A percentile compares a stretch with the other conserved stretches of the same genome.
Conservation (phyloP, 73 alveolate species). For the Tetrahymena malaccensis region DNA sequence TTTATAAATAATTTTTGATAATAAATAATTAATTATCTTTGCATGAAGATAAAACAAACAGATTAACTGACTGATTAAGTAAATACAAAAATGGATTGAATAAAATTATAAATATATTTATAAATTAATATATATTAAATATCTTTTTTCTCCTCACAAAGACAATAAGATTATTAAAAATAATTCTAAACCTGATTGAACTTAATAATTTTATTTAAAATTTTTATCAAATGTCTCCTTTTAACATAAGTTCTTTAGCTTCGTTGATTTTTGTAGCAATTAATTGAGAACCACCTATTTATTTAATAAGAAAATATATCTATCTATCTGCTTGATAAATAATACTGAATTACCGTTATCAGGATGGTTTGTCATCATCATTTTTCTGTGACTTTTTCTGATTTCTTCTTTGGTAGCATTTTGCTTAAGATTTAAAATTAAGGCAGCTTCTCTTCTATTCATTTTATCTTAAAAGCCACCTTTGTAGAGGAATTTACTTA, state of each 20-base stretch:
- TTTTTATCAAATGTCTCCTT: not conserved
- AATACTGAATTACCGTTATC: constrained; percentile 34
- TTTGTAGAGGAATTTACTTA: constrained; percentile 10
- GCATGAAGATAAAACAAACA: too few species aligned
- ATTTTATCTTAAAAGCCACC: constrained; percentile 64
- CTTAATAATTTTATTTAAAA: not conserved
- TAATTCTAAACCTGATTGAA: not conserved
- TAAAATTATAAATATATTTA: too few species aligned
- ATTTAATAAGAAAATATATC: not conserved
- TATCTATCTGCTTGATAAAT: not conserved
- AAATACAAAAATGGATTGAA: too few species aligned
- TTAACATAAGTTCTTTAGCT: constrained; percentile 70
- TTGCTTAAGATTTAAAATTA: constrained; percentile 67
- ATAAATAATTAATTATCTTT: too few species aligned
- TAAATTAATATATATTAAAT: too few species aligned
- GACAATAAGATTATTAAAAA: not conserved
- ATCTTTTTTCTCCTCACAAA: too few species aligned
- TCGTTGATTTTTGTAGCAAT: constrained; percentile 83
- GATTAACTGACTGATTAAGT: too few species aligned
- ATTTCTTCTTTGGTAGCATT: constrained; percentile 51
- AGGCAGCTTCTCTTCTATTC: constrained; percentile 74
- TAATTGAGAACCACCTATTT: constrained; percentile 74
- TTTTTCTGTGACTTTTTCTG: constrained; percentile 58
- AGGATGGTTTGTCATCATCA: constrained; percentile 82
- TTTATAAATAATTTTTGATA: too few species aligned